Conservation (phyloP, 148 eudicot genomes). For the Chenopodium suecicum region DNA sequence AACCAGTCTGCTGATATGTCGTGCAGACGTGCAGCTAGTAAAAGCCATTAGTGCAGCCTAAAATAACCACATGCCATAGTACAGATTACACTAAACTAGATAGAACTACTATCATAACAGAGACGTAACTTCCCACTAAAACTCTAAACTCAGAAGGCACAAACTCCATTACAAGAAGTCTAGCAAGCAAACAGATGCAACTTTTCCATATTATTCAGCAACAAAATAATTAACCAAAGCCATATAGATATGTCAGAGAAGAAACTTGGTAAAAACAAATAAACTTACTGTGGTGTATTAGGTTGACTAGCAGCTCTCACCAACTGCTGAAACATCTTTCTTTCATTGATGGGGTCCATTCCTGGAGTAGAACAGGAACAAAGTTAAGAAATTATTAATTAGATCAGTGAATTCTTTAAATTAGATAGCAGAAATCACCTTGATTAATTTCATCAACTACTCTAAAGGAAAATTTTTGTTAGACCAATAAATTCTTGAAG, state of each 20-base stretch:
- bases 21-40: background rate
- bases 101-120: background rate
- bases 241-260: constrained; percentile 6
- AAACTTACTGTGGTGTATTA: constrained; percentile 93
- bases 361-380: constrained; percentile 42
- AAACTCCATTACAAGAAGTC: background rate
- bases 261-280: background rate
- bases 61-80: background rate
- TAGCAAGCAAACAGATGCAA: background rate
- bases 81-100: background rate
- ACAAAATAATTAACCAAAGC: background rate
- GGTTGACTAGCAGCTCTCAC: constrained; percentile 95
- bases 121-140: background rate
- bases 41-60: background rate
- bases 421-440: constrained; percentile 42
- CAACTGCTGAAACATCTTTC: constrained; percentile 98
- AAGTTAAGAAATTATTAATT: background rate
- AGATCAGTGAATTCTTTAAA: background rate
- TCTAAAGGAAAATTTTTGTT: constrained; percentile 47
- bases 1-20: background rate
- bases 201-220: background rate
- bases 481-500: background rate
- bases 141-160: background rate
- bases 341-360: constrained; percentile 96
- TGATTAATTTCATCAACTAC: constrained; percentile 99